phyloP scores from a whole-genome alignment of 2,329 filamentous ascomycete genomes.

The Colletotrichum coccodes region DNA sequence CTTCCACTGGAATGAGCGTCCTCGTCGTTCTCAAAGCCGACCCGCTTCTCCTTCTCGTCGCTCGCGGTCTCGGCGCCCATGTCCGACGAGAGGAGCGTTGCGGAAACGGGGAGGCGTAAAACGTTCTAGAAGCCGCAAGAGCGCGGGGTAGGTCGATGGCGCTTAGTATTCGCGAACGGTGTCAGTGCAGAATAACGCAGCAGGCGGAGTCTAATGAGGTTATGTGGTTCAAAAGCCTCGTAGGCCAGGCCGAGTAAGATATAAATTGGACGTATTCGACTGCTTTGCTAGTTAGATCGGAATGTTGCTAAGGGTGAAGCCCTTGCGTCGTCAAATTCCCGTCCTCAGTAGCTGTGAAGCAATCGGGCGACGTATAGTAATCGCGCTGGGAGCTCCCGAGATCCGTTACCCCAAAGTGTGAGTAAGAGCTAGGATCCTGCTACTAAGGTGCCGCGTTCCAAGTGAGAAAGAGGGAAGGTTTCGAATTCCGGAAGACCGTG shows the following conservation, averaged over 20 bases:
- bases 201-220: not conserved
- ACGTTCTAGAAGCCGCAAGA: slow-evolving; percentile 2
- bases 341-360: not conserved
- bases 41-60: slow-evolving; percentile 38
- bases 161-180: not conserved
- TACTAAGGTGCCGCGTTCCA: not conserved
- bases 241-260: slow-evolving; percentile 6
- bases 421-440: slow-evolving; percentile 6
- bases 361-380: not conserved
- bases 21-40: slow-evolving; percentile 43
- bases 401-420: not conserved
- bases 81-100: not conserved
- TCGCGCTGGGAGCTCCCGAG: not conserved
- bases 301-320: not conserved
- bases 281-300: not conserved
- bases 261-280: not conserved
- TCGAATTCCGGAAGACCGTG: not conserved
- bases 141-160: slow-evolving; percentile 22
- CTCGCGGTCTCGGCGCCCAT: slow-evolving; percentile 7
- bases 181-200: not conserved
- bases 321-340: not conserved
- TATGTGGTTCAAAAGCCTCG: not conserved
- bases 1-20: slow-evolving; percentile 56
- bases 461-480: not conserved
- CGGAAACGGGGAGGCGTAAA: not conserved